phyloP scores from a whole-genome alignment of 805 yeast genomes.

The Candida ficus region DNA sequence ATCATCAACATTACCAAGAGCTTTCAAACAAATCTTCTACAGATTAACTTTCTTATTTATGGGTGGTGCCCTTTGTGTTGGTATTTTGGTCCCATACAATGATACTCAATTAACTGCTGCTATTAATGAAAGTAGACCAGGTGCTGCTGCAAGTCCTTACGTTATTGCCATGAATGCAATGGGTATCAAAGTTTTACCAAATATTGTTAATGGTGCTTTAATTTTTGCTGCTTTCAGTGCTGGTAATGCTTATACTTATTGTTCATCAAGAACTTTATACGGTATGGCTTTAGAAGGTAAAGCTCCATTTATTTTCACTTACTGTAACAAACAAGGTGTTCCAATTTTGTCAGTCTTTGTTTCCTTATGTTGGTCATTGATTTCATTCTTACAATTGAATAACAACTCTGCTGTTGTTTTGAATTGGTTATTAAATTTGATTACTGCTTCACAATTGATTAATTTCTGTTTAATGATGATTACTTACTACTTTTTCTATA shows the following conservation, averaged over 20 bases:
- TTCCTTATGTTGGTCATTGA: constrained; percentile 52
- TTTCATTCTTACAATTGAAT: constrained; percentile 62
- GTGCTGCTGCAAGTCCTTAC: constrained; percentile 77
- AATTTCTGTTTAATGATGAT: constrained; percentile 53
- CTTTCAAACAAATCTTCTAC: constrained; percentile 69
- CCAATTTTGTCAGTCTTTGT: constrained; percentile 55
- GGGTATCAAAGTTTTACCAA: constrained; percentile 62
- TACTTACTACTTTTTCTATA: constrained; percentile 58
- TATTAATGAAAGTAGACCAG: constrained; percentile 56
- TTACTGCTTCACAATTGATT: constrained; percentile 63
- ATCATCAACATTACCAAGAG: constrained; percentile 59
- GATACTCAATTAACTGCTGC: constrained; percentile 58
- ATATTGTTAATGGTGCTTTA: constrained; percentile 73
- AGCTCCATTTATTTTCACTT: constrained; percentile 64
- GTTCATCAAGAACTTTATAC: constrained; percentile 63
- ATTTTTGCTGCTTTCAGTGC: constrained; percentile 76
- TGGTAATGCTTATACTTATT: constrained; percentile 75
- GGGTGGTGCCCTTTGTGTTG: constrained; percentile 74
- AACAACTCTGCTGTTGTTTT: constrained; percentile 57
- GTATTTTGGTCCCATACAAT: constrained; percentile 66
- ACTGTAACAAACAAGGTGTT: constrained; percentile 62
- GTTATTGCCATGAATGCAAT: constrained; percentile 77
- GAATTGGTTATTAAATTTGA: constrained; percentile 66
- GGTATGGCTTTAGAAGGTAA: constrained; percentile 68
- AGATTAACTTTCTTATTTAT: constrained; percentile 64